Percentiles rank a stretch among this genome's conserved stretches.
Evolutionary conservation across 2,329 filamentous ascomycete species (phyloP).

Genomic region (Falciphora oryzae): DNA sequence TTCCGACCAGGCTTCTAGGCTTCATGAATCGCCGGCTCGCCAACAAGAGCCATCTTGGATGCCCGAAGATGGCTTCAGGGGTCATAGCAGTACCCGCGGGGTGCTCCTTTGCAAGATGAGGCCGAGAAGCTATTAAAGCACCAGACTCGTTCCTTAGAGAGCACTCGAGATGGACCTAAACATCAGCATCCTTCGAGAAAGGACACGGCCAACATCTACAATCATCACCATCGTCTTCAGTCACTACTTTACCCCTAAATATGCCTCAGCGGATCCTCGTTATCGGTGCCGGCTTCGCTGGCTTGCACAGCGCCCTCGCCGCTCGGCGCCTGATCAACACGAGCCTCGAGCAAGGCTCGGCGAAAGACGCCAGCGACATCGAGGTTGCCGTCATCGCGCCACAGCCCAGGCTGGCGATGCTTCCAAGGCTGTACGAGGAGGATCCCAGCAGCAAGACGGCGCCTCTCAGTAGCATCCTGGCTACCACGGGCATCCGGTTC

Average conservation of each 20-base stretch:
- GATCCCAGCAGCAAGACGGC: constrained; percentile 21
- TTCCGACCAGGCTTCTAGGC: neutral
- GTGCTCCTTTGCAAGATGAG: too few species aligned
- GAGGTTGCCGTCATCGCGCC: constrained; percentile 28
- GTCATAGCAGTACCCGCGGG: neutral
- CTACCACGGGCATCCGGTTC: constrained; percentile 22
- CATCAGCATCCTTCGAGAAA: neutral
- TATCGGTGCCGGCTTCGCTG: constrained; percentile 6
- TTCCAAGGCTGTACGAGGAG: constrained; percentile 29
- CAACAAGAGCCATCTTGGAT: neutral
- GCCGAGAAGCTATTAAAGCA: neutral
- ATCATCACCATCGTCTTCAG: neutral
- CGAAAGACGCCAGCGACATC: constrained; percentile 14
- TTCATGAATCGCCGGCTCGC: neutral
- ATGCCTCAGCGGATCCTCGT: constrained; percentile 4
- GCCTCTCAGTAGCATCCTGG: constrained; percentile 21
- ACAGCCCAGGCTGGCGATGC: constrained; percentile 25
- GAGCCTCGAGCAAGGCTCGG: neutral
- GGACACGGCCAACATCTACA: neutral
- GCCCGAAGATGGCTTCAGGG: neutral
- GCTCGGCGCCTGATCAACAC: constrained; percentile 27
- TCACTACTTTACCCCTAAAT: neutral
- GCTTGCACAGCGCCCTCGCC: constrained; percentile 28
- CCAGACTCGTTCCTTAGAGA: neutral
- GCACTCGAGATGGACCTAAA: neutral